Percentiles rank a stretch among this genome's conserved stretches.
These are phyloP conservation scores for Hyaloscypha finlandica DNA, from an alignment of 495 filamentous ascomycete genomes.

Conservation along the genomic window DNA sequence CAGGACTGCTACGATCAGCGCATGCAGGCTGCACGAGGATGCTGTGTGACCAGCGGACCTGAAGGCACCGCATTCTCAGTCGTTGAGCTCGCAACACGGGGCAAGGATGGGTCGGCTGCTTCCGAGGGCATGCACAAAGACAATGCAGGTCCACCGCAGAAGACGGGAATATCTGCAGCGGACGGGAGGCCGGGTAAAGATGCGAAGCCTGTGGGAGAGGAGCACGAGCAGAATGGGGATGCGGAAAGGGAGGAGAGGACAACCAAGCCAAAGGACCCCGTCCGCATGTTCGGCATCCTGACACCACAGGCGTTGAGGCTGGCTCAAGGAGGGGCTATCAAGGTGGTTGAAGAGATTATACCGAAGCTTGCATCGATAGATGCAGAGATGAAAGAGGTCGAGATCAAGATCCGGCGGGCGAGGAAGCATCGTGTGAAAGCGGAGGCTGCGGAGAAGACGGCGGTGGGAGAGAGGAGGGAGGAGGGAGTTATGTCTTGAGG, in stretches of 20 bases:
- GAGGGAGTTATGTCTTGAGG: conserved; percentile 2
- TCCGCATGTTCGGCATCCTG: conserved; percentile 72
- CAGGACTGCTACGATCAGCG: conserved; percentile 70
- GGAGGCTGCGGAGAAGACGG: conserved; percentile 26
- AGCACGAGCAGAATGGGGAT: neutral
- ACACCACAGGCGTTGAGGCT: conserved; percentile 59
- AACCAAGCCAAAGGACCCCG: conserved; percentile 49
- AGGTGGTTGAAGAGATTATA: conserved; percentile 46
- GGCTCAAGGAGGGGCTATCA: conserved; percentile 52
- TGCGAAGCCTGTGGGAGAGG: too few species aligned
- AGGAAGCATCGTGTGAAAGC: conserved; percentile 52
- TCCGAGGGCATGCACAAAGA: conserved; percentile 4
- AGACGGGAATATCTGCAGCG: neutral
- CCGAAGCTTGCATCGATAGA: conserved; percentile 43
- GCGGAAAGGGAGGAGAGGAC: neutral
- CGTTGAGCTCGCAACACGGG: conserved; percentile 5
- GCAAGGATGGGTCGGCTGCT: conserved; percentile 2
- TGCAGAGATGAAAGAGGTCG: conserved; percentile 49
- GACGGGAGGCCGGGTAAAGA: neutral
- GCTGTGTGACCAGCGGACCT: conserved; percentile 36
- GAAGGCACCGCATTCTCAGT: conserved; percentile 16
- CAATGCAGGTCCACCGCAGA: neutral
- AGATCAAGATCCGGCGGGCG: conserved; percentile 51
- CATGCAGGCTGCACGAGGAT: conserved; percentile 60
- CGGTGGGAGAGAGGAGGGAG: conserved; percentile 26